phyloP scores from a whole-genome alignment of 345 rosid species.

The Eucalyptus sp. region DNA sequence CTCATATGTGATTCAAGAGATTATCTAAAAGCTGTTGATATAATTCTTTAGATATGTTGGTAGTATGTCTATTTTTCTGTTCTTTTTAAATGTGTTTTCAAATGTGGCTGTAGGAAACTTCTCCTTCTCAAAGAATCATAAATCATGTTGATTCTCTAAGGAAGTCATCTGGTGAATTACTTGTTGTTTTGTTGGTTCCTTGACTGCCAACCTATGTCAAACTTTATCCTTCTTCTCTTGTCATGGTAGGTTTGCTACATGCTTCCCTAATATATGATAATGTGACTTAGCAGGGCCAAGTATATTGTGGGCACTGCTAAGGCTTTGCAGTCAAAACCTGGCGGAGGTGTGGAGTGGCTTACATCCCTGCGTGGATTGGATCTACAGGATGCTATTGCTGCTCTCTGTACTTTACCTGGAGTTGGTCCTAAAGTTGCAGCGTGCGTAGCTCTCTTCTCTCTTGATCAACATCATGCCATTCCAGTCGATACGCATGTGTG shows the following conservation, averaged over 20 bases:
- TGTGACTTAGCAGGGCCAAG: constrained; percentile 56
- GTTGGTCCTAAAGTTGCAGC: constrained; percentile 96
- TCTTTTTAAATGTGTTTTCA: neutral
- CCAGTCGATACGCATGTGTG: constrained; percentile 98
- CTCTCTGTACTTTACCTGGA: constrained; percentile 81
- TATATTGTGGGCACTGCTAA: constrained; percentile 58
- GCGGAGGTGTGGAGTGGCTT: constrained; percentile 80
- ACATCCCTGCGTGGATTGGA: constrained; percentile 61
- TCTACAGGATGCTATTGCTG: constrained; percentile 47
- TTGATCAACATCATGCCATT: constrained; percentile 86
- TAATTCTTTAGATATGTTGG: neutral
- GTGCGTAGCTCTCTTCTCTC: constrained; percentile 87
- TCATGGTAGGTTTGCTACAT: neutral
- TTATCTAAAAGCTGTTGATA: neutral
- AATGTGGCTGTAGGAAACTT: neutral
- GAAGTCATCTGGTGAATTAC: neutral
- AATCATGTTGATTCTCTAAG: neutral
- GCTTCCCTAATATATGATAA: neutral
- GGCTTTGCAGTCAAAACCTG: constrained; percentile 59
- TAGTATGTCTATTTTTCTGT: neutral
- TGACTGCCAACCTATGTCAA: neutral
- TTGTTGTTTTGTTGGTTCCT: neutral
- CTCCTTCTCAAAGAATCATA: neutral
- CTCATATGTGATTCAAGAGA: neutral
- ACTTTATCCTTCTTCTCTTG: neutral